phyloP scores from a whole-genome alignment of 2,329 filamentous ascomycete species.

The Trichoderma harzianum region DNA sequence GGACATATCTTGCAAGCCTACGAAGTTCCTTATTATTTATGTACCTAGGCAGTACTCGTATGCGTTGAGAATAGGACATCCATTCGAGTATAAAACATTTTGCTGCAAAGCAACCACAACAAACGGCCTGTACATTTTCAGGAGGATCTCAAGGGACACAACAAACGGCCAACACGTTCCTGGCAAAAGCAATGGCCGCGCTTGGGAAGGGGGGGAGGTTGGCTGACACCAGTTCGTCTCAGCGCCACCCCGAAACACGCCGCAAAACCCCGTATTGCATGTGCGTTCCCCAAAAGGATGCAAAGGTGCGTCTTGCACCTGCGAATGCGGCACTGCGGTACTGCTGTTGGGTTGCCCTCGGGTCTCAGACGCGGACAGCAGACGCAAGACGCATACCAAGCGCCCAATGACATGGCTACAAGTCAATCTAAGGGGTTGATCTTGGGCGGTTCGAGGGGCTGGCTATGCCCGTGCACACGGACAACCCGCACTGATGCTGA shows the following conservation, averaged over 20 bases:
- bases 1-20: slow-evolving; percentile 10
- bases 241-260: slow-evolving; percentile 15
- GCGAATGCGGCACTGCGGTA: background rate
- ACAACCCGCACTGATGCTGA: background rate
- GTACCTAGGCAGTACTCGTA: background rate
- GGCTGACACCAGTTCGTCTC: slow-evolving; percentile 6
- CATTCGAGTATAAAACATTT: background rate
- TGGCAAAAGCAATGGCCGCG: background rate
- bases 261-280: background rate
- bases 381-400: background rate
- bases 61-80: background rate
- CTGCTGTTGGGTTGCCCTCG: background rate
- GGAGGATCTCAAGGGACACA: background rate
- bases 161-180: background rate
- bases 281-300: background rate
- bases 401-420: background rate
- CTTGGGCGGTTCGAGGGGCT: background rate
- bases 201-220: background rate
- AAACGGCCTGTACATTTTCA: background rate
- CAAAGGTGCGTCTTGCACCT: background rate
- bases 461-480: background rate
- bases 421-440: background rate
- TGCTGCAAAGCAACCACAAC: background rate
- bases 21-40: background rate
- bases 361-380: background rate